Percentiles rank a stretch among this genome's conserved stretches.
Conservation (phyloP, 2,329 filamentous ascomycete genomes). For the Aspergillus sp. region DNA sequence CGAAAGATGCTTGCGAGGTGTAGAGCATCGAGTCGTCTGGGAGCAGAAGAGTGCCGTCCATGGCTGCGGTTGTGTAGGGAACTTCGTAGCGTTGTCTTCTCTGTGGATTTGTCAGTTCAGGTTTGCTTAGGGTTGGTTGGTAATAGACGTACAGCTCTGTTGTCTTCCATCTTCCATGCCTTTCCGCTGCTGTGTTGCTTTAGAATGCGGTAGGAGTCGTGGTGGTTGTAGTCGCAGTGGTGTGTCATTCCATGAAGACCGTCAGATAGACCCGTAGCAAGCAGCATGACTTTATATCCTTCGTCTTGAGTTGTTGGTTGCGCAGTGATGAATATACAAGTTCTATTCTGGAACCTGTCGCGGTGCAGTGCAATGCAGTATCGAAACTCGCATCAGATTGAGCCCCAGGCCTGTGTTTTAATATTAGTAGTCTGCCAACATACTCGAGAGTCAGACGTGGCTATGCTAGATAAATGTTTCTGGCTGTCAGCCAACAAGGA, state of each 20-base stretch:
- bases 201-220: background rate
- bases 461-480: conserved; percentile 14
- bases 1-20: background rate
- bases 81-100: background rate
- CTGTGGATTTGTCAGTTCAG: background rate
- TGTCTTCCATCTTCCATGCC: conserved; percentile 5
- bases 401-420: background rate
- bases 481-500: conserved; percentile 13
- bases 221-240: background rate
- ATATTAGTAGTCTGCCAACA: background rate
- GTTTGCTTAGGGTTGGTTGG: background rate
- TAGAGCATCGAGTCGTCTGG: conserved; percentile 5
- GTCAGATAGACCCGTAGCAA: background rate
- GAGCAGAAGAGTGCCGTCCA: background rate
- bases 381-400: background rate
- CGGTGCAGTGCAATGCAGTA: background rate
- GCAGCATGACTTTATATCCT: conserved; percentile 11
- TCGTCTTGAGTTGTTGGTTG: background rate
- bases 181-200: background rate
- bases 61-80: background rate
- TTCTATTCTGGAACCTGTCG: background rate
- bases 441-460: conserved; percentile 20
- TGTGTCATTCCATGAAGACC: background rate
- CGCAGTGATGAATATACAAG: background rate
- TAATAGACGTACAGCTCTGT: background rate